Evolutionary conservation across 108 stramenopile species (phyloP), one percentile per base, ranked within the genome.

Genomic region (Pseudonitzschia delicatissima): DNA sequence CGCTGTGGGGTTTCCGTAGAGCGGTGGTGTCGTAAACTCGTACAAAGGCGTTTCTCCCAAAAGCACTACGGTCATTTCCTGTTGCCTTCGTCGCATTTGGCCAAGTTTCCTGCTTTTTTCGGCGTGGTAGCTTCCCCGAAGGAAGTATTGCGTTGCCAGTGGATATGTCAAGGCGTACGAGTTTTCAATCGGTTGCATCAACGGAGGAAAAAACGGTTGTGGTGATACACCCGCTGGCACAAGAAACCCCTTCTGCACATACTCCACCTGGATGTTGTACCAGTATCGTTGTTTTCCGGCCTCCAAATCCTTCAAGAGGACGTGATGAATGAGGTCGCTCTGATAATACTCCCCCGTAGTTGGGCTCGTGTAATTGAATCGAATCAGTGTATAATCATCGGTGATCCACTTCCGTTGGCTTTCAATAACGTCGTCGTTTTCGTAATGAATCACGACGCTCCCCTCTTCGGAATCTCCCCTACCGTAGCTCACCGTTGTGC

Each of bases 241-340:
- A 15, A 32, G 31, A 5, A 31, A 3, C 23, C 29, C 32, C 40
- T 32, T 5, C 25, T 7, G 20, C 15, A 40, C 25, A 4, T 4
- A 8, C 13, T 27, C 45, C 2, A 80, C 69, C 21, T 20, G 23
- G 60, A 83, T 76, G 18, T 44, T 62, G 72, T 82, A 82, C 77
- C 74, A 72, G 35, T 78, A 78, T 15, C 18, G 45, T 48, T 69
- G 40, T 20, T 42, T 52, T 26, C 77, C 82, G 8, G 63, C 76
- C 45, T 64, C 35, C 45, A 84, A 26, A 64, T 79, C 49, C 17
- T 71, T 66, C 5, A 84, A 13, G 15, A 44, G 27, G 4, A 84
- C 71, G 64, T 84, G 83, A 66, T 79, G 73, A 20, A 77, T 71
- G 55, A 62, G 74, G 67, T 77, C 76, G 44, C 73, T 75, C 39